A percentile compares a stretch with the other conserved stretches of the same genome.
Evolutionary conservation across 805 yeast genomes (phyloP).

Genomic region (Schizosaccharomyces cryophilus): DNA sequence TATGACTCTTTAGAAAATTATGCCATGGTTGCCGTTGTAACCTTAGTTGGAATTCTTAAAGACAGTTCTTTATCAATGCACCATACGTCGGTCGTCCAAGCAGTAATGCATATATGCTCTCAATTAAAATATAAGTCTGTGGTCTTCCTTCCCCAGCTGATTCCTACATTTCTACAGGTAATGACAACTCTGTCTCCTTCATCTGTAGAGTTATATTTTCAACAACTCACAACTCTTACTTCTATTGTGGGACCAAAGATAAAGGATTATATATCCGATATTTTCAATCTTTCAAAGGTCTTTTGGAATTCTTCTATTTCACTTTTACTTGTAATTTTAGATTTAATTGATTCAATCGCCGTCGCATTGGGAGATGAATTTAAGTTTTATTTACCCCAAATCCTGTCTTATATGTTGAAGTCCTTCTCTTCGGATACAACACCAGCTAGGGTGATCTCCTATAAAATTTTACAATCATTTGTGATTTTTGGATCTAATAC

Average conservation of each 20-base stretch:
- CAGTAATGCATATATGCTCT: constrained; percentile 73
- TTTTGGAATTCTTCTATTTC: constrained; percentile 32
- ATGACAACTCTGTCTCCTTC: constrained; percentile 53
- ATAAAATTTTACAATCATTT: constrained; percentile 53
- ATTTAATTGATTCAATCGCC: constrained; percentile 61
- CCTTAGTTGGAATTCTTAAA: constrained; percentile 56
- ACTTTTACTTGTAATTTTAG: constrained; percentile 54
- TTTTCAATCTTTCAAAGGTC: constrained; percentile 51
- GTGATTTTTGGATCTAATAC: constrained; percentile 69
- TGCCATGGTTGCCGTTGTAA: constrained; percentile 79
- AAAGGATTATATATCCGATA: constrained; percentile 50
- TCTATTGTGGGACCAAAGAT: constrained; percentile 73
- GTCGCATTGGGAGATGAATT: constrained; percentile 79
- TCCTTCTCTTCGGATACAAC: constrained; percentile 46
- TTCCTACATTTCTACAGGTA: constrained; percentile 66
- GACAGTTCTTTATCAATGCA: constrained; percentile 68
- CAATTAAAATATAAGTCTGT: constrained; percentile 73
- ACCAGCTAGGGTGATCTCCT: constrained; percentile 20
- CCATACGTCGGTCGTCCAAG: constrained; percentile 77
- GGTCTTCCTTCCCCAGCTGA: constrained; percentile 57
- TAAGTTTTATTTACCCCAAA: constrained; percentile 53
- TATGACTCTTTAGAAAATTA: constrained; percentile 78
- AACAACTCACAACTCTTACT: constrained; percentile 59
- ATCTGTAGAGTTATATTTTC: constrained; percentile 70
- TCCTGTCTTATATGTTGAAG: constrained; percentile 50